Percentiles rank a stretch among this genome's conserved stretches.
These are phyloP conservation scores for Stellera chamaejasme DNA, from an alignment of 345 rosid species.

Conservation along the genomic window DNA sequence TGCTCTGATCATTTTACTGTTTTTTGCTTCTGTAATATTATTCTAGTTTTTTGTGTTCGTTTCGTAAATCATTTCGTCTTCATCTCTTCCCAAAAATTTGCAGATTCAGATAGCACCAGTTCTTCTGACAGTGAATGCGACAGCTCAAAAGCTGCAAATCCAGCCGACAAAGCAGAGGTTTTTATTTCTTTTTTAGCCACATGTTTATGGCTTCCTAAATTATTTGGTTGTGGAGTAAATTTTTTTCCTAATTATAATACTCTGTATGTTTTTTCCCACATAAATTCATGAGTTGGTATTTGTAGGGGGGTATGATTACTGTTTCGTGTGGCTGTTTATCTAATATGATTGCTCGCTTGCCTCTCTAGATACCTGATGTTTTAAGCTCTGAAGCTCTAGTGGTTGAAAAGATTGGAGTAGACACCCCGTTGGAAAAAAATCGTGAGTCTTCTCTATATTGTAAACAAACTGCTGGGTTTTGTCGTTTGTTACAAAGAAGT, in stretches of 20 bases:
- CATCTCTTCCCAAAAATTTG: slow-evolving; percentile 7
- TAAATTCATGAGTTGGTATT: background rate
- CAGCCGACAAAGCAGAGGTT: slow-evolving; percentile 37
- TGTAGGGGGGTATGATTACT: background rate
- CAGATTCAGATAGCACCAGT: slow-evolving; percentile 57
- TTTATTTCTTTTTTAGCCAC: background rate
- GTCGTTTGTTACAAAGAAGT: background rate
- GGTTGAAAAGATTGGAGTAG: slow-evolving; percentile 31
- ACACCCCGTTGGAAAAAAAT: slow-evolving; percentile 30
- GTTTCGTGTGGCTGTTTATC: background rate
- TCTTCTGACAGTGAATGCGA: slow-evolving; percentile 36
- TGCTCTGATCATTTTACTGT: background rate
- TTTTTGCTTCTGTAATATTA: background rate
- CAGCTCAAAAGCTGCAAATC: slow-evolving; percentile 36
- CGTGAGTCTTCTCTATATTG: slow-evolving; percentile 44
- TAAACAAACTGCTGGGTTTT: slow-evolving; percentile 1
- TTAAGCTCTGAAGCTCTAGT: slow-evolving; percentile 31
- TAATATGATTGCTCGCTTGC: background rate
- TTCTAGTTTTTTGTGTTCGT: background rate
- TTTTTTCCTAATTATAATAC: background rate
- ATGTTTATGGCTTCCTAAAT: background rate
- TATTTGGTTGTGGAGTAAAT: background rate
- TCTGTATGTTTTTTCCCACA: background rate
- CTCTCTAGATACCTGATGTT: slow-evolving; percentile 36
- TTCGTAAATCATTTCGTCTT: background rate